Conservation (phyloP, 768 basidiomycete species). For the Glaciozyma antarctica region DNA sequence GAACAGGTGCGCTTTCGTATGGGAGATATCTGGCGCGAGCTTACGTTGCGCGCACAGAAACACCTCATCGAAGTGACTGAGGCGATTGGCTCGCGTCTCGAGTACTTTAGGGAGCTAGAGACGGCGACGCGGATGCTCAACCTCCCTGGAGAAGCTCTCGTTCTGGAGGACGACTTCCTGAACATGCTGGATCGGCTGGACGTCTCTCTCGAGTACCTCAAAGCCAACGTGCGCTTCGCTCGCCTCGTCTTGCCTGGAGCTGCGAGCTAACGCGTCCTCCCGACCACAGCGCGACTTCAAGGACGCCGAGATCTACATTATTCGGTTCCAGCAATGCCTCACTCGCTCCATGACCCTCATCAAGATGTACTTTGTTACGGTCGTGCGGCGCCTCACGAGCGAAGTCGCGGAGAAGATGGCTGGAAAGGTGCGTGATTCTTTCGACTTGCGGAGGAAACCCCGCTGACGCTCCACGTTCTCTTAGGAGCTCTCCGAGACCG, state of each 20-base stretch:
- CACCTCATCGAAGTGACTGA: conserved; percentile 65
- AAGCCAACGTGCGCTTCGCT: conserved; percentile 57
- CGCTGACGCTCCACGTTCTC: neutral
- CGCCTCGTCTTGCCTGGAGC: neutral
- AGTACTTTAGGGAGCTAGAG: conserved; percentile 92
- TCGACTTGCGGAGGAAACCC: neutral
- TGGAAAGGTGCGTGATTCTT: conserved; percentile 53
- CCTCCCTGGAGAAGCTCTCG: conserved; percentile 82
- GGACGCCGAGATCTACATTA: conserved; percentile 87
- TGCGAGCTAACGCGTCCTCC: neutral
- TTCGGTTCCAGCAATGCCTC: conserved; percentile 97
- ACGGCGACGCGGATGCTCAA: conserved; percentile 87
- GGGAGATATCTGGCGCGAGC: neutral
- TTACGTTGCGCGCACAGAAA: conserved; percentile 47
- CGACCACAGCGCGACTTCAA: conserved; percentile 65
- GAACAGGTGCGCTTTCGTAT: conserved; percentile 61
- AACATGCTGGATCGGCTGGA: conserved; percentile 95
- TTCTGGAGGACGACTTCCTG: conserved; percentile 80
- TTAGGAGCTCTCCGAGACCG: conserved; percentile 50
- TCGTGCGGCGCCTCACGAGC: conserved; percentile 62
- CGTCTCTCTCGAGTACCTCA: conserved; percentile 83
- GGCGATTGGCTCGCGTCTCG: conserved; percentile 68
- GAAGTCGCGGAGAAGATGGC: conserved; percentile 66
- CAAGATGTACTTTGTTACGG: conserved; percentile 90
- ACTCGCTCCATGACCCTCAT: conserved; percentile 96